These are phyloP conservation scores for Dacryopinax spathularia DNA, from an alignment of 768 basidiomycete genomes.

Conservation along the genomic window DNA sequence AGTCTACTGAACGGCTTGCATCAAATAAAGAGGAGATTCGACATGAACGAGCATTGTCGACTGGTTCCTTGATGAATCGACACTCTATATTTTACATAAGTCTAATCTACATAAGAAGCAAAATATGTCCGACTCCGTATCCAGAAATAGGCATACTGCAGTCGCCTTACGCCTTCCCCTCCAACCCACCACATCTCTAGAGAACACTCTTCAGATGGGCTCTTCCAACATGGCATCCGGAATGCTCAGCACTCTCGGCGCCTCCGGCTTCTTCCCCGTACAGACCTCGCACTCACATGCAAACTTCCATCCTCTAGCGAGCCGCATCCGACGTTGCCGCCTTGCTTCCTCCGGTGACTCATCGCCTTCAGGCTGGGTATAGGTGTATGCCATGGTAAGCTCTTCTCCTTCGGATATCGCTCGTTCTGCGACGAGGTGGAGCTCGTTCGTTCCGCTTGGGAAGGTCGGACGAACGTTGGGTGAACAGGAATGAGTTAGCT, in stretches of 20 bases:
- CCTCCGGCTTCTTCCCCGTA: slow-evolving; percentile 34
- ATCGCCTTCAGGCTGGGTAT: slow-evolving; percentile 39
- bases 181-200: no score
- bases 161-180: no score
- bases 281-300: slow-evolving; percentile 61
- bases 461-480: slow-evolving; percentile 57
- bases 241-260: background rate
- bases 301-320: slow-evolving; percentile 71
- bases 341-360: slow-evolving; percentile 37
- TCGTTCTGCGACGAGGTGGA: slow-evolving; percentile 52
- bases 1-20: no score
- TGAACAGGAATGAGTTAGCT: slow-evolving; percentile 59
- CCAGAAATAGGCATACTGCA: no score
- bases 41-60: no score
- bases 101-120: no score
- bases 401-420: slow-evolving; percentile 63
- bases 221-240: background rate
- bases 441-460: slow-evolving; percentile 47
- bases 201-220: background rate
- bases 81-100: no score
- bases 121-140: no score
- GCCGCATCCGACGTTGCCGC: slow-evolving; percentile 51
- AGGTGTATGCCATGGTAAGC: slow-evolving; percentile 60
- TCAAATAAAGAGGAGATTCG: no score
- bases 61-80: no score